phyloP scores from a whole-genome alignment of 257 asterid species.

The Prunella vulgaris region DNA sequence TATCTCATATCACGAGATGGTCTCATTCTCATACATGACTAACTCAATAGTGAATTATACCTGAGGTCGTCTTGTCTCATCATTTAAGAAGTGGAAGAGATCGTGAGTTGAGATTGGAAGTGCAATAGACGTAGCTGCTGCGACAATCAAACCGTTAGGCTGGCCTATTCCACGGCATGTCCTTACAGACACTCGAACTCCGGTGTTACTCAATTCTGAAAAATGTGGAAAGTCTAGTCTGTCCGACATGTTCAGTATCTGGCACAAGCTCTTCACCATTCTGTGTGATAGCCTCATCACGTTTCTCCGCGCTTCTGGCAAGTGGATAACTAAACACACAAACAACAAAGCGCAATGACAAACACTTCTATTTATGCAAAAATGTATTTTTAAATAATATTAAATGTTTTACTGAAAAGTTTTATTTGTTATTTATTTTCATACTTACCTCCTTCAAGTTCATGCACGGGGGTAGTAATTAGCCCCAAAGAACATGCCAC shows the following conservation, averaged over 20 bases:
- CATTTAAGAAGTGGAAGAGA: constrained; percentile 53
- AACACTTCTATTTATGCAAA: neutral
- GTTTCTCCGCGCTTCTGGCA: constrained; percentile 38
- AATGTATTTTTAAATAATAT: too few species aligned
- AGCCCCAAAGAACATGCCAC: constrained; percentile 30
- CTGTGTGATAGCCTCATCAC: constrained; percentile 57
- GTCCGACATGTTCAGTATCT: constrained; percentile 39
- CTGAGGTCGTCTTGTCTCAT: constrained; percentile 47
- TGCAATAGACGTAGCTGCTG: constrained; percentile 53
- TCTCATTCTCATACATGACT: too few species aligned
- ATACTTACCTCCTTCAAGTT: constrained; percentile 62
- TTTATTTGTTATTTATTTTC: too few species aligned
- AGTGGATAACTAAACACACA: constrained; percentile 36
- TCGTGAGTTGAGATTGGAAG: constrained; percentile 40
- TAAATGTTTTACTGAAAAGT: too few species aligned
- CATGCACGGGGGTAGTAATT: constrained; percentile 21
- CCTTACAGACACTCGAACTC: constrained; percentile 41
- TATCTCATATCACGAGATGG: too few species aligned
- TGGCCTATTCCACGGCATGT: constrained; percentile 32
- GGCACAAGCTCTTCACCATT: constrained; percentile 55
- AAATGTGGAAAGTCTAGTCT: constrained; percentile 35
- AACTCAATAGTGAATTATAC: constrained; percentile 30
- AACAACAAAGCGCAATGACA: too few species aligned
- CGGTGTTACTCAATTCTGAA: constrained; percentile 29
- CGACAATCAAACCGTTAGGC: constrained; percentile 39